phyloP scores from a whole-genome alignment of 2,329 filamentous ascomycete genomes.

The Alternaria sp. region DNA sequence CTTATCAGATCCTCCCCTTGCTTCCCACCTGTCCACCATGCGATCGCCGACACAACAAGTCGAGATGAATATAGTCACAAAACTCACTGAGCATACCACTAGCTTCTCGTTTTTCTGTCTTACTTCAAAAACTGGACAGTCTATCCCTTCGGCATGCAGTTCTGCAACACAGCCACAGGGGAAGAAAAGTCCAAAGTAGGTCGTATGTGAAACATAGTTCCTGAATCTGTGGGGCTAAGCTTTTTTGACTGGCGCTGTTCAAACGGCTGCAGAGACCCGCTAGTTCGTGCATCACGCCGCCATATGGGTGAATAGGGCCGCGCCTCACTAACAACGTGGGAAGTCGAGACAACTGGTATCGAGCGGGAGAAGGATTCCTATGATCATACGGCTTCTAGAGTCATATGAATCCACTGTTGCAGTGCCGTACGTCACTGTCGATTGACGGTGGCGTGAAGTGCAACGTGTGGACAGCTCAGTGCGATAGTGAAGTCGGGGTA shows the following conservation, averaged over 20 bases:
- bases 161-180: not conserved
- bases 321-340: constrained; percentile 3
- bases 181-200: not conserved
- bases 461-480: not conserved
- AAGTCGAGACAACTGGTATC: not conserved
- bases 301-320: constrained; percentile 12
- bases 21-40: constrained; percentile 1
- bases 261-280: constrained; percentile 26
- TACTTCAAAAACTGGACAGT: not conserved
- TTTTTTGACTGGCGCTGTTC: constrained; percentile 23
- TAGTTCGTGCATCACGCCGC: constrained; percentile 30
- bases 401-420: not conserved
- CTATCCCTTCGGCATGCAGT: not conserved
- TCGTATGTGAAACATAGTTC: constrained; percentile 7
- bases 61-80: not conserved
- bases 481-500: not conserved
- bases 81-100: not conserved
- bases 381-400: not conserved
- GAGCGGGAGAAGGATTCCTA: not conserved
- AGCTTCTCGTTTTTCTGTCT: accelerated
- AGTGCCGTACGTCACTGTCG: not conserved
- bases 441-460: not conserved
- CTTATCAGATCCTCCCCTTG: constrained; percentile 32
- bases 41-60: constrained; percentile 1
- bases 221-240: constrained; percentile 17